Evolutionary conservation across 2,329 filamentous ascomycete species (phyloP).

Genomic region (Diaporthe sp.): DNA sequence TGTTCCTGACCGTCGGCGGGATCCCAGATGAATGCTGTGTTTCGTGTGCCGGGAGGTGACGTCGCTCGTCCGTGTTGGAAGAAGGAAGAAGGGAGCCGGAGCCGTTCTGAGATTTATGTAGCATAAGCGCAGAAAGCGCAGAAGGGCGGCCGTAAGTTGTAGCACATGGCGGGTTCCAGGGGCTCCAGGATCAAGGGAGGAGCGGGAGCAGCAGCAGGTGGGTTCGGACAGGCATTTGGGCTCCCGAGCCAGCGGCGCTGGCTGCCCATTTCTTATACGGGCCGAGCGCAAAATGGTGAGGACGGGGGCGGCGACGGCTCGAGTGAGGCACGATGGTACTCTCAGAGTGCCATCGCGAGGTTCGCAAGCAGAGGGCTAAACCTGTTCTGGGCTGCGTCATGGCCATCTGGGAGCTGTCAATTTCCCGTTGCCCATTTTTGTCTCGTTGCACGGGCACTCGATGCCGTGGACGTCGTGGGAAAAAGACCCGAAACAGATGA

Average conservation of each 20-base stretch:
- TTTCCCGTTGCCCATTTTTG: slow-evolving; percentile 19
- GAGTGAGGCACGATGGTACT: slow-evolving; percentile 11
- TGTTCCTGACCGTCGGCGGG: slow-evolving; percentile 5
- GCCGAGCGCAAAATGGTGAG: slow-evolving; percentile 13
- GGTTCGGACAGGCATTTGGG: slow-evolving; percentile 28
- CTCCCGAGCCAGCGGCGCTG: slow-evolving; percentile 28
- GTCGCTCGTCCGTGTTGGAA: neutral
- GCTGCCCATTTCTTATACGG: slow-evolving; percentile 19
- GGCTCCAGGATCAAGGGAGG: slow-evolving; percentile 16
- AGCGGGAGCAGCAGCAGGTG: neutral
- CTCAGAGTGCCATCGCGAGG: slow-evolving; percentile 17
- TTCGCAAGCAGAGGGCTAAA: neutral
- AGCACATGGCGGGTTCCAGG: neutral
- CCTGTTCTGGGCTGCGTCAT: neutral
- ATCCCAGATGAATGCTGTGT: slow-evolving; percentile 21
- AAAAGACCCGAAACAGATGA: slow-evolving; percentile 13
- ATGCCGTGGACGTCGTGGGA: neutral
- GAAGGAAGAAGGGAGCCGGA: neutral
- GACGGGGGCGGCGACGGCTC: slow-evolving; percentile 17
- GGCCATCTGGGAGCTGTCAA: slow-evolving; percentile 23
- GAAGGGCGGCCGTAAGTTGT: slow-evolving; percentile 7
- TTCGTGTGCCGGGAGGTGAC: slow-evolving; percentile 24
- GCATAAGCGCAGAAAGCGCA: neutral
- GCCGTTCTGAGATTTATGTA: neutral
- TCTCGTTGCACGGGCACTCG: neutral